Evolutionary conservation across 345 rosid species (phyloP).

Genomic region (Citrus australasica): DNA sequence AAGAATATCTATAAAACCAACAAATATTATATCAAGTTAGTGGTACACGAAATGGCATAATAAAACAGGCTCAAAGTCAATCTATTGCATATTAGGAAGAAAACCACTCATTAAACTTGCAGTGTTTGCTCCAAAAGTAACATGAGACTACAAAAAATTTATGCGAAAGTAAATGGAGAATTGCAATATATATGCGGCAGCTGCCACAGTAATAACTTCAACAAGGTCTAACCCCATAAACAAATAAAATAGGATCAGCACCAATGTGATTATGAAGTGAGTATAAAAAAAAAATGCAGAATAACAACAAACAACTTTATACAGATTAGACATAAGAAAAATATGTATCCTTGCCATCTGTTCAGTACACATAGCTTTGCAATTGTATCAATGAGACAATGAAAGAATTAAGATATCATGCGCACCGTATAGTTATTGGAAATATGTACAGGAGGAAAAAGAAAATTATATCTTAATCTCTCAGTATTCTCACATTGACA

Average conservation of each 20-base stretch:
- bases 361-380: background rate
- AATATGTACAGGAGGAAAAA: background rate
- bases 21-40: constrained; percentile 9
- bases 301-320: background rate
- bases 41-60: constrained; percentile 3
- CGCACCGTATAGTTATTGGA: background rate
- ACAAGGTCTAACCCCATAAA: background rate
- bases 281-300: background rate
- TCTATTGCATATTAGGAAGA: background rate
- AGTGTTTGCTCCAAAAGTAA: background rate
- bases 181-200: background rate
- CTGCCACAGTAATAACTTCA: background rate
- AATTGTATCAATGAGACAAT: constrained; percentile 6
- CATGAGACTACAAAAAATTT: background rate
- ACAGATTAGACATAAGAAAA: background rate
- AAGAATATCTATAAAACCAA: constrained; percentile 25
- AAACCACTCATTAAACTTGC: background rate
- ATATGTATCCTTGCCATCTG: background rate
- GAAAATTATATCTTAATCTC: background rate
- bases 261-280: constrained; percentile 5
- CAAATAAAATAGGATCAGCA: background rate
- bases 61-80: background rate
- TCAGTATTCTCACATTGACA: background rate
- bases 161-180: background rate
- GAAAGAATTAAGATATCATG: background rate